phyloP scores from a whole-genome alignment of 1,284 basidiomycete species.

The Malassezia equina region DNA sequence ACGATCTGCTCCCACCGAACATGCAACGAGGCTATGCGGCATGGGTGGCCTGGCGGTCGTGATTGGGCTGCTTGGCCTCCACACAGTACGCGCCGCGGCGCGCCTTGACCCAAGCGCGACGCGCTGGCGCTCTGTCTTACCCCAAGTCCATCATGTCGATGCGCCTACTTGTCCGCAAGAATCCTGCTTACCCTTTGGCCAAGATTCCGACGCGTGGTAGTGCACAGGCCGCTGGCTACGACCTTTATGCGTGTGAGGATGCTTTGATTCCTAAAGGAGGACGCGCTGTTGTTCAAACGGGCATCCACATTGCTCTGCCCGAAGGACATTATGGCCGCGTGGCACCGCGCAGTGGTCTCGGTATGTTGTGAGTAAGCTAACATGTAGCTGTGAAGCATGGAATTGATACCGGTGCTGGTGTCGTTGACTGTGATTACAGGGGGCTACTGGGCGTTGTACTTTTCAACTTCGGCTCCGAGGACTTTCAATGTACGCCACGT shows the following conservation, averaged over 20 bases:
- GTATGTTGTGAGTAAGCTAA: slow-evolving; percentile 51
- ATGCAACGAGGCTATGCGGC: slow-evolving; percentile 5
- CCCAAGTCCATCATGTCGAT: slow-evolving; percentile 7
- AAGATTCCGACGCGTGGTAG: slow-evolving; percentile 79
- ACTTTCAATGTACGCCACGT: slow-evolving; percentile 57
- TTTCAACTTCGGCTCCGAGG: slow-evolving; percentile 73
- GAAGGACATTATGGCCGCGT: slow-evolving; percentile 87
- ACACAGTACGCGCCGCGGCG: neutral
- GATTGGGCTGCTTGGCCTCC: neutral
- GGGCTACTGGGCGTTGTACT: slow-evolving; percentile 84
- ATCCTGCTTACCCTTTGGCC: slow-evolving; percentile 62
- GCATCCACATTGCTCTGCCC: slow-evolving; percentile 84
- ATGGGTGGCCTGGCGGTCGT: slow-evolving; percentile 6
- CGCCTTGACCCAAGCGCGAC: neutral
- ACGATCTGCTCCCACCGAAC: slow-evolving; percentile 1
- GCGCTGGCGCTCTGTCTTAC: neutral
- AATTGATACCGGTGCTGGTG: slow-evolving; percentile 92
- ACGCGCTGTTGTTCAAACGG: slow-evolving; percentile 78
- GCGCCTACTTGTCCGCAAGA: slow-evolving; percentile 69
- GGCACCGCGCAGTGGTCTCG: slow-evolving; percentile 83
- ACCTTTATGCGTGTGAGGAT: slow-evolving; percentile 67
- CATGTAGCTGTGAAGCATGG: slow-evolving; percentile 84
- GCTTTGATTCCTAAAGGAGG: slow-evolving; percentile 51
- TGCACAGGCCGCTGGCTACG: slow-evolving; percentile 77
- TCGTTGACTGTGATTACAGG: slow-evolving; percentile 90